Evolutionary conservation across 116 monocot genomes (phyloP).

Genomic region (Zostera marina): DNA sequence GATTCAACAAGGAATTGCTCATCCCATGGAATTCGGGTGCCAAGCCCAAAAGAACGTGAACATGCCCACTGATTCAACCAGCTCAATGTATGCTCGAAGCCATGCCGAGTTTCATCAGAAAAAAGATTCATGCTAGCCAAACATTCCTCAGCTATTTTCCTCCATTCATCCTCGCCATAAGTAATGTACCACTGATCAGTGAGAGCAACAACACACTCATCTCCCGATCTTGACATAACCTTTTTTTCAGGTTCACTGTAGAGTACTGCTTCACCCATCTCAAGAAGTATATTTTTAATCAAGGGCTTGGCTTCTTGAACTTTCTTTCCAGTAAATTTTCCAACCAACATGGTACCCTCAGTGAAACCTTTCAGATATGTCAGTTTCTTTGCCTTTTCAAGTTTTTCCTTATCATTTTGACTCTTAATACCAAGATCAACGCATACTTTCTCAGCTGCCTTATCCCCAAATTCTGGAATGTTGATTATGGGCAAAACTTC

Average conservation of each 20-base stretch:
- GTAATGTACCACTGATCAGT: conserved; percentile 97
- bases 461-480: conserved; percentile 91
- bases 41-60: conserved; percentile 85
- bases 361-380: conserved; percentile 84
- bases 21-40: conserved; percentile 86
- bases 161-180: conserved; percentile 83
- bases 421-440: conserved; percentile 78
- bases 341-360: conserved; percentile 85
- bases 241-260: conserved; percentile 90
- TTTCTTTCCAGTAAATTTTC: conserved; percentile 55
- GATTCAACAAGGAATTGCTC: conserved; percentile 87
- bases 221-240: conserved; percentile 77
- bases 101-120: conserved; percentile 50
- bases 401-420: conserved; percentile 93
- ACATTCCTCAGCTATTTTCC: conserved; percentile 46
- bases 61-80: conserved; percentile 99
- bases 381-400: conserved; percentile 76
- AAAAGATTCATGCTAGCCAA: conserved; percentile 61
- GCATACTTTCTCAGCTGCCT: conserved; percentile 78
- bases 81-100: conserved; percentile 60
- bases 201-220: conserved; percentile 89
- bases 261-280: conserved; percentile 44
- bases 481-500: conserved; percentile 76
- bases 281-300: conserved; percentile 44
- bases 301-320: conserved; percentile 82